These are phyloP conservation scores for Carpinus viminea DNA, from an alignment of 306 rosid species.

Conservation along the genomic window DNA sequence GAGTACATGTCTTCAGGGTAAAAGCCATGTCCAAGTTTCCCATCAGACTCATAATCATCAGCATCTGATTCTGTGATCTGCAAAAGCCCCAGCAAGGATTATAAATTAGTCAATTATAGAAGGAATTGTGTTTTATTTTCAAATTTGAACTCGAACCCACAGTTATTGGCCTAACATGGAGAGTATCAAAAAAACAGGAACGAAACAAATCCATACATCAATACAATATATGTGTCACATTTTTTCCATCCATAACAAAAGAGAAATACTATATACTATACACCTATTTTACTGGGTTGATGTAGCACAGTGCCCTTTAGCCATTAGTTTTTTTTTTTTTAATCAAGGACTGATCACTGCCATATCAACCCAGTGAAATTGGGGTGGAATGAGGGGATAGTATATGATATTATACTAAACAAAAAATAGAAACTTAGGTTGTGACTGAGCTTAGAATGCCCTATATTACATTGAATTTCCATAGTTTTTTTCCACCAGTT, in stretches of 20 bases:
- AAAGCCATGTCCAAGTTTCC: constrained; percentile 55
- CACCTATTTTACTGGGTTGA: too few species aligned
- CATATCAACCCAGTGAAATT: too few species aligned
- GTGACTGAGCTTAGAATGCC: not conserved
- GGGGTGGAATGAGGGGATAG: too few species aligned
- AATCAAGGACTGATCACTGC: too few species aligned
- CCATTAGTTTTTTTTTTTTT: too few species aligned
- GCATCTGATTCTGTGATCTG: constrained; percentile 63
- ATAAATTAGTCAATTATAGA: constrained; percentile 14
- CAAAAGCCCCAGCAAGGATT: constrained; percentile 29
- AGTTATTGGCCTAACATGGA: not conserved
- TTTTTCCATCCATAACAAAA: not conserved
- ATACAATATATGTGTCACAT: not conserved
- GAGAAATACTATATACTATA: too few species aligned
- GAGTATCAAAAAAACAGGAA: not conserved
- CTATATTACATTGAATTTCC: too few species aligned
- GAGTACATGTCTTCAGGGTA: constrained; percentile 68
- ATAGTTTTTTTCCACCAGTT: too few species aligned
- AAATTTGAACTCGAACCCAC: not conserved
- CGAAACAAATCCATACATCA: not conserved
- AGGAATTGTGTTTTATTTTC: not conserved
- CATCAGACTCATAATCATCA: constrained; percentile 60
- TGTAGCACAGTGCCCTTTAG: too few species aligned
- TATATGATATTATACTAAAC: too few species aligned
- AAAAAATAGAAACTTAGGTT: not conserved